Percentiles rank a stretch among this genome's conserved stretches.
Conservation (phyloP, 495 filamentous ascomycete genomes). For the Cercophora sp. region DNA sequence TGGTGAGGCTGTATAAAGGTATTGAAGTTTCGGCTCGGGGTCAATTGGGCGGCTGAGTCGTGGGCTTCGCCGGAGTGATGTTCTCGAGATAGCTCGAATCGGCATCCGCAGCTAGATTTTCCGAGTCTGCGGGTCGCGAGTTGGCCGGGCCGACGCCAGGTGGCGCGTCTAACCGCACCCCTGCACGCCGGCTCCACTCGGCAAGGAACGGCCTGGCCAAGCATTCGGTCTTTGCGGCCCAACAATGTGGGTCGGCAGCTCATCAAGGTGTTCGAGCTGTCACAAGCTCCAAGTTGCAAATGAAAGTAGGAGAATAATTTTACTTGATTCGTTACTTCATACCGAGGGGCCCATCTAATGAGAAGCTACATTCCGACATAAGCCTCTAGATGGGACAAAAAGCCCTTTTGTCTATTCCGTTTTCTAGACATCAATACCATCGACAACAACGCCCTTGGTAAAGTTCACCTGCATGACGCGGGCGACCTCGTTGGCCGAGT, state of each 20-base stretch:
- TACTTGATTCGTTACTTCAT: background rate
- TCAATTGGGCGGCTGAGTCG: background rate
- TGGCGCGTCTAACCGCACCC: background rate
- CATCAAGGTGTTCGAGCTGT: too few species aligned
- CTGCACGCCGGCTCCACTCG: background rate
- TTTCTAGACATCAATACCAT: conserved; percentile 66
- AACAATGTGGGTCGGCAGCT: too few species aligned
- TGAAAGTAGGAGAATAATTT: too few species aligned
- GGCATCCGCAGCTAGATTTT: conserved; percentile 1
- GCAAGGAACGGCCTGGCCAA: too few species aligned
- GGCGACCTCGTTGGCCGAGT: conserved; percentile 64
- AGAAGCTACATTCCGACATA: too few species aligned
- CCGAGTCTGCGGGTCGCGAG: background rate
- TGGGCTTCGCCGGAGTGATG: background rate
- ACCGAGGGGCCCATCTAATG: too few species aligned
- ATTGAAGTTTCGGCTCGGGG: too few species aligned
- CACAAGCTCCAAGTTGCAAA: too few species aligned
- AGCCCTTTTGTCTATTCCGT: conserved; percentile 13
- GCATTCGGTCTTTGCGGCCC: too few species aligned
- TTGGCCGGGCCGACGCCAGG: background rate
- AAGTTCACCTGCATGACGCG: conserved; percentile 67
- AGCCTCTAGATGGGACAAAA: too few species aligned
- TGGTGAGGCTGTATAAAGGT: too few species aligned
- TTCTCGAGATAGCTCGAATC: background rate
- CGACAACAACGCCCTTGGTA: conserved; percentile 65